phyloP scores from a whole-genome alignment of 352 stramenopile genomes.

The Globisporangium echinulatum region DNA sequence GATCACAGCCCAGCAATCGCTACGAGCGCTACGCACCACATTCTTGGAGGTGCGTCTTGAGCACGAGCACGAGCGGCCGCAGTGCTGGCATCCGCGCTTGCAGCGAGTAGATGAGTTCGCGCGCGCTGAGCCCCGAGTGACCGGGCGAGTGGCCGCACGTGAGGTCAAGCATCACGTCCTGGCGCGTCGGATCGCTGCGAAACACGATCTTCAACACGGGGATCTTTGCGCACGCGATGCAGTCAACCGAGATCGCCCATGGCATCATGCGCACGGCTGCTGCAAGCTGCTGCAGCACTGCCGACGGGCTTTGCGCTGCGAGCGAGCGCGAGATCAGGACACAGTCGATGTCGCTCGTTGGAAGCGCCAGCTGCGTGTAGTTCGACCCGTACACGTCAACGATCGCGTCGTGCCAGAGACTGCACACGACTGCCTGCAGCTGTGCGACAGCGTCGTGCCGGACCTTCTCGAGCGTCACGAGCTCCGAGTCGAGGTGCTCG shows the following conservation, averaged over 20 bases:
- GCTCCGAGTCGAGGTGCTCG: slow-evolving; percentile 32
- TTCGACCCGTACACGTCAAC: slow-evolving; percentile 96
- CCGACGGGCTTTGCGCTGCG: slow-evolving; percentile 62
- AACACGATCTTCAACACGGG: slow-evolving; percentile 94
- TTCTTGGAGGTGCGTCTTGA: slow-evolving; percentile 84
- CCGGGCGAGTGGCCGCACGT: slow-evolving; percentile 92
- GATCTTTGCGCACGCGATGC: slow-evolving; percentile 93
- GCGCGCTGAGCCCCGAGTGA: slow-evolving; percentile 91
- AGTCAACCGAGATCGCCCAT: slow-evolving; percentile 86
- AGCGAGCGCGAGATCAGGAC: slow-evolving; percentile 88
- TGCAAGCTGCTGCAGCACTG: slow-evolving; percentile 87
- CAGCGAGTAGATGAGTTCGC: slow-evolving; percentile 89
- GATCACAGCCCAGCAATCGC: too few relatives aligned
- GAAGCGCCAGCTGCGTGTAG: slow-evolving; percentile 92
- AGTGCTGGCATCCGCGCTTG: slow-evolving; percentile 91
- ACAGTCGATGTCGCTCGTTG: slow-evolving; percentile 95
- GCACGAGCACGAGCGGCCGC: slow-evolving; percentile 90
- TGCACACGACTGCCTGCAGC: slow-evolving; percentile 35
- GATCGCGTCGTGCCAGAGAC: slow-evolving; percentile 83
- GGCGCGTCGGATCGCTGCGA: slow-evolving; percentile 9
- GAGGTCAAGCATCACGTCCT: slow-evolving; percentile 87
- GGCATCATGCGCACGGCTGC: slow-evolving; percentile 69
- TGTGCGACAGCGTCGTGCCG: slow-evolving; percentile 46
- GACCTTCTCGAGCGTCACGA: slow-evolving; percentile 27
- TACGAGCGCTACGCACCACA: slow-evolving; percentile 28